These are phyloP conservation scores for Cryoendolithus antarcticus DNA, from an alignment of 2,329 filamentous ascomycete genomes.

Conservation along the genomic window DNA sequence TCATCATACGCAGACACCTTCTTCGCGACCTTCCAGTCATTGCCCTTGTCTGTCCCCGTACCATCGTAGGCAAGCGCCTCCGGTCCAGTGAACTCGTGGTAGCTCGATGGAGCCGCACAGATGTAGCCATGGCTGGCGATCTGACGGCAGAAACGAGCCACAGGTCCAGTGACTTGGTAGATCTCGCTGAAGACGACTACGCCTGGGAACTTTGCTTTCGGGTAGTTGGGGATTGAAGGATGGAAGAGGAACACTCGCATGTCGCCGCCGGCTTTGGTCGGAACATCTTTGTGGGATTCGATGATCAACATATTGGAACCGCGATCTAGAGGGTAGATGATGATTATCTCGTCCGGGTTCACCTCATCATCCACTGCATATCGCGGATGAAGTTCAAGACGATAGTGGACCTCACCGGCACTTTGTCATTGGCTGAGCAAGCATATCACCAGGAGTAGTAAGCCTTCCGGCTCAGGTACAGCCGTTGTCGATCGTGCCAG, in stretches of 20 bases:
- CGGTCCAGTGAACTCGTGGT: slow-evolving; percentile 84
- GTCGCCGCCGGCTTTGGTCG: slow-evolving; percentile 45
- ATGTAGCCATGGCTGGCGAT: slow-evolving; percentile 91
- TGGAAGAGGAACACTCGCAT: slow-evolving; percentile 77
- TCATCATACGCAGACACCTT: slow-evolving; percentile 74
- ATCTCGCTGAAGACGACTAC: slow-evolving; percentile 89
- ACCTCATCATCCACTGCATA: too few relatives aligned
- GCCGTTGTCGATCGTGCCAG: too few relatives aligned
- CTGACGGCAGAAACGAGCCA: slow-evolving; percentile 77
- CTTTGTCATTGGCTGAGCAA: too few relatives aligned
- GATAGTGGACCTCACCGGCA: too few relatives aligned
- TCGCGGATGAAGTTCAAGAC: too few relatives aligned
- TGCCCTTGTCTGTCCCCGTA: slow-evolving; percentile 76
- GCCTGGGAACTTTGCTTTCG: slow-evolving; percentile 78
- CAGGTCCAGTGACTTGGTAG: slow-evolving; percentile 90
- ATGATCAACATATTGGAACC: slow-evolving; percentile 42
- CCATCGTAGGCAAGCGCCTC: slow-evolving; percentile 76
- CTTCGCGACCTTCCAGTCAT: slow-evolving; percentile 70
- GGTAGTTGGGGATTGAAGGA: slow-evolving; percentile 71
- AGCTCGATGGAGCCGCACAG: slow-evolving; percentile 77
- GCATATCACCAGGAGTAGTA: too few relatives aligned
- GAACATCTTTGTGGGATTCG: slow-evolving; percentile 47
- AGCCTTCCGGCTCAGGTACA: too few relatives aligned
- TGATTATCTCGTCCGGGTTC: too few relatives aligned
- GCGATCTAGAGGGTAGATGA: too few relatives aligned